Conservation (phyloP, 169 alveolate genomes). For the Cryptosporidium andersoni region DNA sequence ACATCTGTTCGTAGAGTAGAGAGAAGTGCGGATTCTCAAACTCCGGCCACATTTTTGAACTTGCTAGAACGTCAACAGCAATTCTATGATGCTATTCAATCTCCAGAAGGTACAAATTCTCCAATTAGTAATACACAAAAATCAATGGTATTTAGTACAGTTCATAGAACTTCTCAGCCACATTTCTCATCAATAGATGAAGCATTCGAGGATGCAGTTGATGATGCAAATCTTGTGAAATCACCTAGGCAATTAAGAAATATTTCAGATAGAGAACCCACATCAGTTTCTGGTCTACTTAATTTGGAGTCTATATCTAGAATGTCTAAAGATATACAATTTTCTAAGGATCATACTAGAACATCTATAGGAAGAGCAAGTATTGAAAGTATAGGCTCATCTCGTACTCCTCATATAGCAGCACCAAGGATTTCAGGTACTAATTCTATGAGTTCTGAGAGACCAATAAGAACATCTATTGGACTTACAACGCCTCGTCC, state of each 20-base stretch:
- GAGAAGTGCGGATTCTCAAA: slow-evolving; percentile 41
- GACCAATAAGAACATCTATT: slow-evolving; percentile 36
- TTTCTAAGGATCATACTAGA: slow-evolving; percentile 27
- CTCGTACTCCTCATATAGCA: slow-evolving; percentile 42
- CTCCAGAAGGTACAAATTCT: slow-evolving; percentile 33
- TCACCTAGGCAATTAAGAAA: slow-evolving; percentile 9
- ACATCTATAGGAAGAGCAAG: slow-evolving; percentile 33
- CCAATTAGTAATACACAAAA: slow-evolving; percentile 24
- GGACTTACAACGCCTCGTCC: slow-evolving; percentile 70
- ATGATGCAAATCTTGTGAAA: slow-evolving; percentile 43
- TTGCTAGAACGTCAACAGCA: slow-evolving; percentile 66
- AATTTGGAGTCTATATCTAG: slow-evolving; percentile 61
- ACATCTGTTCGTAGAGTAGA: slow-evolving; percentile 52
- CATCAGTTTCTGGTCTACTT: neutral
- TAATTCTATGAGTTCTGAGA: slow-evolving; percentile 19
- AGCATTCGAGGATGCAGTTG: slow-evolving; percentile 62
- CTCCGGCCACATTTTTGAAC: slow-evolving; percentile 56
- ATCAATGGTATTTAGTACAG: slow-evolving; percentile 47
- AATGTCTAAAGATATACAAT: slow-evolving; percentile 37
- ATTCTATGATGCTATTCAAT: slow-evolving; percentile 57
- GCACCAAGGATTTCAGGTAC: slow-evolving; percentile 39
- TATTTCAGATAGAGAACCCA: too few relatives aligned
- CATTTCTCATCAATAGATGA: slow-evolving; percentile 42
- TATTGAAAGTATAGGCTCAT: slow-evolving; percentile 6
- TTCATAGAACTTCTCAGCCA: slow-evolving; percentile 6